phyloP scores from a whole-genome alignment of 108 stramenopile species.

The Stephanodiscus triporus region DNA sequence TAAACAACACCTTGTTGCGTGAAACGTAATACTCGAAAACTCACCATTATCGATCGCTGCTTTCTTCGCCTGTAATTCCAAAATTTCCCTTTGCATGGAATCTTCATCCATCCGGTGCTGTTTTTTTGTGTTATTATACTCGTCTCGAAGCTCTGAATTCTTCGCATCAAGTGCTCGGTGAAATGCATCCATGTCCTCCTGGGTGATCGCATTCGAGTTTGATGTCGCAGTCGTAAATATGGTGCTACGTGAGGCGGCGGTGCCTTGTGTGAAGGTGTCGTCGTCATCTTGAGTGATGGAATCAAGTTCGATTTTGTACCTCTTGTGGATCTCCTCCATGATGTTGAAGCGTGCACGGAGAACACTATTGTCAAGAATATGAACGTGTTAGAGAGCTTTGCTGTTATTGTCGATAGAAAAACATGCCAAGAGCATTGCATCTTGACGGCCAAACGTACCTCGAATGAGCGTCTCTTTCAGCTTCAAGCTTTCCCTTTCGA shows the following conservation, averaged over 20 bases:
- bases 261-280: slow-evolving; percentile 48
- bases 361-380: slow-evolving; percentile 12
- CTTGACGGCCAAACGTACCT: slow-evolving; percentile 9
- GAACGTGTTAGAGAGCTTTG: neutral
- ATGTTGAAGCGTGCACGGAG: slow-evolving; percentile 59
- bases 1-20: neutral
- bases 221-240: slow-evolving; percentile 27
- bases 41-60: slow-evolving; percentile 59
- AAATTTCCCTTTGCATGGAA: slow-evolving; percentile 58
- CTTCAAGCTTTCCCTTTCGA: slow-evolving; percentile 62
- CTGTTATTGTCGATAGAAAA: neutral
- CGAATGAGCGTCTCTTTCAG: slow-evolving; percentile 56
- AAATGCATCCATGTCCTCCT: slow-evolving; percentile 74
- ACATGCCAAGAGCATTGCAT: neutral
- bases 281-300: slow-evolving; percentile 58
- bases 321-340: slow-evolving; percentile 69
- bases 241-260: slow-evolving; percentile 33
- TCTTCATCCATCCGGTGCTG: slow-evolving; percentile 57
- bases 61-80: slow-evolving; percentile 62
- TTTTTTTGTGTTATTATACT: slow-evolving; percentile 44
- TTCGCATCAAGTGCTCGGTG: slow-evolving; percentile 54
- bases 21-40: neutral
- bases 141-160: slow-evolving; percentile 40
- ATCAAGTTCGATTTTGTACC: slow-evolving; percentile 58
- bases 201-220: slow-evolving; percentile 48